Conservation (phyloP, 1,284 basidiomycete species). For the Gastroboletus turbinatus region DNA sequence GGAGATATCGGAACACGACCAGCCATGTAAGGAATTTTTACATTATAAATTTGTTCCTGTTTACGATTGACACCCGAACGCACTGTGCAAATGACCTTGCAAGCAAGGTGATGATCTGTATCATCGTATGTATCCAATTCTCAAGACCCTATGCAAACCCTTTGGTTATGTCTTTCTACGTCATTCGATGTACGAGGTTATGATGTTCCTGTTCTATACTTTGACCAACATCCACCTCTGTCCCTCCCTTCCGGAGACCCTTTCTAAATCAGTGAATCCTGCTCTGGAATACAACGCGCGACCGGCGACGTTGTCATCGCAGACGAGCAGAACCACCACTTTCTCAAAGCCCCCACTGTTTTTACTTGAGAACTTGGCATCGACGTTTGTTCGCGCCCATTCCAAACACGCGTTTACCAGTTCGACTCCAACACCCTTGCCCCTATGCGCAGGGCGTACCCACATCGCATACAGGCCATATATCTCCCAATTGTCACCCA, state of each 20-base stretch:
- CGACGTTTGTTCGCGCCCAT: constrained; percentile 24
- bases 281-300: constrained; percentile 21
- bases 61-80: no score
- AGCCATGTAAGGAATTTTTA: no score
- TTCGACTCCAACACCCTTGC: constrained; percentile 31
- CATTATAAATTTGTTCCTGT: no score
- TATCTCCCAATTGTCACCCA: constrained; percentile 18
- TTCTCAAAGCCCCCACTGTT: constrained; percentile 9
- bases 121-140: neutral
- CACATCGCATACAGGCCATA: constrained; percentile 37
- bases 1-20: no score
- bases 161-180: neutral
- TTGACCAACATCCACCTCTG: constrained; percentile 24
- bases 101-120: neutral
- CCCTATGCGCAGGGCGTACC: constrained; percentile 37
- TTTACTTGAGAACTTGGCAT: constrained; percentile 4
- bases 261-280: constrained; percentile 22
- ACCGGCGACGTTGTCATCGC: constrained; percentile 13
- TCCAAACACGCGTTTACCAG: constrained; percentile 22
- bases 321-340: constrained; percentile 19
- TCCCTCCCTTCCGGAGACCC: constrained; percentile 8
- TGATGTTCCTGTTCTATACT: constrained; percentile 5
- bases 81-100: no score
- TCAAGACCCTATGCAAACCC: neutral
- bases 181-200: no score